Conservation (phyloP, 2,329 filamentous ascomycete genomes). For the Cladophialophora yegresii region DNA sequence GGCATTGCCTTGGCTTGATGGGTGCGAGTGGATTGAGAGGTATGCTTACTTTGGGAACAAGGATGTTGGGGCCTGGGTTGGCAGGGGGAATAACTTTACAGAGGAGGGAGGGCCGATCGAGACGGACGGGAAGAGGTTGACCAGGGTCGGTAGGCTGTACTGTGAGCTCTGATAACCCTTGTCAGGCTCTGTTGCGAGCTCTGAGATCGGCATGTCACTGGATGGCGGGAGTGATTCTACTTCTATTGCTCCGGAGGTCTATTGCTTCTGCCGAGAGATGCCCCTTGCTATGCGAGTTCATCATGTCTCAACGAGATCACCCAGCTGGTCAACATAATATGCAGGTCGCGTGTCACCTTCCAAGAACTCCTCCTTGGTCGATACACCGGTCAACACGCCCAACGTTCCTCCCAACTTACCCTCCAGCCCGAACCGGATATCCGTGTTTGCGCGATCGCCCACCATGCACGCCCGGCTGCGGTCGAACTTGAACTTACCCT, state of each 20-base stretch:
- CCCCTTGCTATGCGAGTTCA: not conserved
- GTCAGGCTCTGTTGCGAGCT: too few relatives aligned
- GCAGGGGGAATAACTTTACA: slow-evolving; percentile 29
- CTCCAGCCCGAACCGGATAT: slow-evolving; percentile 93
- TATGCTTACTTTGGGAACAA: slow-evolving; percentile 37
- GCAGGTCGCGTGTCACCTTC: slow-evolving; percentile 71
- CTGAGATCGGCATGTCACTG: not conserved
- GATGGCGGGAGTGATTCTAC: not conserved
- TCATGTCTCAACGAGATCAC: slow-evolving; percentile 62
- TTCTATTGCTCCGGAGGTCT: slow-evolving; percentile 7
- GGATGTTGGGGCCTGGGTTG: slow-evolving; percentile 29
- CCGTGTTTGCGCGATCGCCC: slow-evolving; percentile 88
- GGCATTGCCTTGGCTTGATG: slow-evolving; percentile 33
- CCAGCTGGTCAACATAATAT: slow-evolving; percentile 81
- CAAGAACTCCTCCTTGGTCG: slow-evolving; percentile 77
- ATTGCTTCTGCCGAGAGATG: not conserved
- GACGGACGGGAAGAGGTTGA: slow-evolving; percentile 18
- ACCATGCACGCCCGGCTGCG: slow-evolving; percentile 89
- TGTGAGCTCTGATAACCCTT: slow-evolving; percentile 21
- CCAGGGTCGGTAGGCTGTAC: slow-evolving; percentile 17
- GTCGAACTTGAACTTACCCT: slow-evolving; percentile 91
- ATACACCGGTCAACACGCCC: slow-evolving; percentile 87
- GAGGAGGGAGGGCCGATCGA: slow-evolving; percentile 5
- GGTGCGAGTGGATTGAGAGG: slow-evolving; percentile 34
- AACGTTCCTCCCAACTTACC: slow-evolving; percentile 88